Conservation (phyloP, 225 moss, liverwort and hornwort species). For the Bryum argenteum region DNA sequence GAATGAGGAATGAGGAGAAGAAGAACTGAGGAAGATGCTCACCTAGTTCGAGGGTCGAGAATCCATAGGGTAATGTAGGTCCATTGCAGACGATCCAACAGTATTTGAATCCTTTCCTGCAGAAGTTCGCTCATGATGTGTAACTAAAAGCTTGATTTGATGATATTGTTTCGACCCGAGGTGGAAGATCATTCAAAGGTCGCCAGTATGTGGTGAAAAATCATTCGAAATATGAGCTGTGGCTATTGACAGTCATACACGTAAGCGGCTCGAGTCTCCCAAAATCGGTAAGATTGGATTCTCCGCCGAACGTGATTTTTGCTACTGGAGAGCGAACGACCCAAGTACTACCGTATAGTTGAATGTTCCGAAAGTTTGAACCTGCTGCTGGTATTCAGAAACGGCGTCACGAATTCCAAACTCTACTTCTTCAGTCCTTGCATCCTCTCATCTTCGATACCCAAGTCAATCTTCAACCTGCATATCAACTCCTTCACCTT, state of each 20-base stretch:
- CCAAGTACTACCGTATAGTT: too few species aligned
- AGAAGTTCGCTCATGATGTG: conserved; percentile 33
- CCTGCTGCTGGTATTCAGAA: too few species aligned
- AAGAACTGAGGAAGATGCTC: not conserved
- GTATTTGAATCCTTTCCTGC: conserved; percentile 46
- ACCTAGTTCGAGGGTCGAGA: conserved; percentile 44
- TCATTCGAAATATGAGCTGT: too few species aligned
- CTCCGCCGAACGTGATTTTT: not conserved
- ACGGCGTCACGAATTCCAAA: too few species aligned
- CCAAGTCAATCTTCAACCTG: too few species aligned
- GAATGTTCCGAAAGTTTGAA: too few species aligned
- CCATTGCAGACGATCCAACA: conserved; percentile 62
- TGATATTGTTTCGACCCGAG: not conserved
- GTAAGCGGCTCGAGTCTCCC: not conserved
- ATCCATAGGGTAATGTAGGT: conserved; percentile 59
- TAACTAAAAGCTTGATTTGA: not conserved
- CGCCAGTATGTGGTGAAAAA: not conserved
- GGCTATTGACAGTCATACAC: too few species aligned
- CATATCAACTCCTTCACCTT: too few species aligned
- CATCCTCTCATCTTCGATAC: too few species aligned
- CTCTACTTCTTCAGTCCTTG: too few species aligned
- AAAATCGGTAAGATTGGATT: too few species aligned
- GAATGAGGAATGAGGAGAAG: not conserved
- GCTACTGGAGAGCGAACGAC: conserved; percentile 1
- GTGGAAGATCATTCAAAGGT: conserved; percentile 1